These are phyloP conservation scores for Ogataea populi-albae DNA, from an alignment of 805 yeast genomes.

Conservation along the genomic window DNA sequence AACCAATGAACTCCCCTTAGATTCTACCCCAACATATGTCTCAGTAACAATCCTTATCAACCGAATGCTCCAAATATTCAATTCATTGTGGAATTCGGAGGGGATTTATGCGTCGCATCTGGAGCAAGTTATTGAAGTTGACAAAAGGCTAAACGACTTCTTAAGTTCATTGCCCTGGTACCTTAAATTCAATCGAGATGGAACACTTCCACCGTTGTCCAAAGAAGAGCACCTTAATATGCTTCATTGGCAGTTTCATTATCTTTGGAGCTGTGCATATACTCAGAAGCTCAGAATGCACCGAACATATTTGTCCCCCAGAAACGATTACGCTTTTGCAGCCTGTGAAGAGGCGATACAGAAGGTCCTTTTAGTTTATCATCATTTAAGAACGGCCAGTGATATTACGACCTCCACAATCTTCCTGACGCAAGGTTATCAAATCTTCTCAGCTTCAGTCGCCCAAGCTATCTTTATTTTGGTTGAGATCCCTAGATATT, in stretches of 20 bases:
- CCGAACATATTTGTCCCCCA: slow-evolving; percentile 11
- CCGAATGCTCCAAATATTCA: slow-evolving; percentile 17
- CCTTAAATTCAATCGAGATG: slow-evolving; percentile 9
- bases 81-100: slow-evolving; percentile 16
- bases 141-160: slow-evolving; percentile 7
- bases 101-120: slow-evolving; percentile 5
- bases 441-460: slow-evolving; percentile 32
- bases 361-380: slow-evolving; percentile 29
- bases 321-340: slow-evolving; percentile 19
- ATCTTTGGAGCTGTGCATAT: slow-evolving; percentile 12
- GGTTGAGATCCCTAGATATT: slow-evolving; percentile 16
- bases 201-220: slow-evolving; percentile 15
- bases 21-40: slow-evolving; percentile 17
- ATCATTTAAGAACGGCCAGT: slow-evolving; percentile 22
- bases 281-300: slow-evolving; percentile 13
- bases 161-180: slow-evolving; percentile 13
- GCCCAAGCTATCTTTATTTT: slow-evolving; percentile 32
- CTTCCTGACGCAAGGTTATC: slow-evolving; percentile 33
- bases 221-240: background rate
- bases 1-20: slow-evolving; percentile 6
- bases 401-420: slow-evolving; percentile 23
- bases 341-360: slow-evolving; percentile 27
- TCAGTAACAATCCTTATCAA: slow-evolving; percentile 16
- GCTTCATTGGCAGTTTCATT: slow-evolving; percentile 13
- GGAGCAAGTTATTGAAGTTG: slow-evolving; percentile 7